Base-by-base conservation (phyloP, 768 basidiomycete species). In the Tylopilus rubrobrunneus region DNA sequence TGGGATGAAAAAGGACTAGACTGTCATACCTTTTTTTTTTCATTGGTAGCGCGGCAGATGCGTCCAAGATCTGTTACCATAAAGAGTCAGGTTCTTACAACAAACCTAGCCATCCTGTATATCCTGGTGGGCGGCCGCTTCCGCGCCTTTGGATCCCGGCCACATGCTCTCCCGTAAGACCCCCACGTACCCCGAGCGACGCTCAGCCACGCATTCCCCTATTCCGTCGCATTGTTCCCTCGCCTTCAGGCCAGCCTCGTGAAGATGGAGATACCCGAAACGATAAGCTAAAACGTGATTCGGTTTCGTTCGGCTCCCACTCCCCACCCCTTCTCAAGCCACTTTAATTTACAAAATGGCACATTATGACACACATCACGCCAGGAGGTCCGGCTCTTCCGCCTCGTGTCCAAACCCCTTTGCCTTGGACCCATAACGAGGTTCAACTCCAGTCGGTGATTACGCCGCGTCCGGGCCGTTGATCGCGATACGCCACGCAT, bases 201-300 rank as follows among this genome's bases (percentile, higher is more conserved):
- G 29, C 23, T 45, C 48, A 50, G 57, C 57, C 42, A 48, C 46
- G 10, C n/a, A 14, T 42, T 11, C 50, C 48, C 59, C 53, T 60
- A 62, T 60, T 58, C 48, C 55, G 49, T 47, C 19, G 43, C 48
- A 48, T 50, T 56, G 42, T 45, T 43, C 31, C 40, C 42, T 45
- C 49, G 33, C 46, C 45, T 63, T 52, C 50, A 44, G 34, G 34
- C 14, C 14, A 34, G 34, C 49, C 61, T 56, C 51, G 49, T 55
- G 62, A 46, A 46, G 17, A 23, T 36, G 62, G 62, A 64, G 59
- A 63, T 64, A 51, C 19, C 62, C 62, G 62, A 23, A 56, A 37
- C 45, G 55, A 65, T 59, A 62, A 57, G 52, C 51, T 62, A 52
- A 28, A 56, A 45, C 53, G 42, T 49, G 52, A 46, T 59, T 39